Evolutionary conservation across 208 protist genomes (phyloP).

Genomic region (Crithidia expoeki): DNA sequence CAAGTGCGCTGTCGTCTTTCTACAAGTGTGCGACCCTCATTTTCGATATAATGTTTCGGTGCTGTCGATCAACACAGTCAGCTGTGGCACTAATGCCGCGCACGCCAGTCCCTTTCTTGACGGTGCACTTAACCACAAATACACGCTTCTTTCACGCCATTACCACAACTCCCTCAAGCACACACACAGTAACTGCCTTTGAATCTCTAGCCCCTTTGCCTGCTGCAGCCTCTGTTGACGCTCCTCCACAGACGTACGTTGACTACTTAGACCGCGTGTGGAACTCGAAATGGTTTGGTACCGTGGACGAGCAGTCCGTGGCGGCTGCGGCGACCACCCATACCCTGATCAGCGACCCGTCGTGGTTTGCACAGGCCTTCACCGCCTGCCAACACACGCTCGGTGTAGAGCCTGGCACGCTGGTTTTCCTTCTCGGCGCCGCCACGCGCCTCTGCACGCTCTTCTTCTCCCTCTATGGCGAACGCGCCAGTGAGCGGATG

Average conservation of each 20-base stretch:
- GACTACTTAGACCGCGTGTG: constrained; percentile 64
- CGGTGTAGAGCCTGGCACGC: constrained; percentile 54
- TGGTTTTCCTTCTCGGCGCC: constrained; percentile 62
- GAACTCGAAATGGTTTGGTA: constrained; percentile 77
- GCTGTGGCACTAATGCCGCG: background rate
- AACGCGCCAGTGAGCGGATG: constrained; percentile 80
- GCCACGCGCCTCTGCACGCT: constrained; percentile 68
- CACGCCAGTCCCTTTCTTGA: background rate
- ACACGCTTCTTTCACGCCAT: constrained; percentile 5
- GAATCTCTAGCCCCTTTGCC: background rate
- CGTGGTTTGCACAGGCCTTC: constrained; percentile 54
- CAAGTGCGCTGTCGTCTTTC: too few species aligned
- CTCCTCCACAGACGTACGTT: constrained; percentile 45
- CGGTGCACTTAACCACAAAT: background rate
- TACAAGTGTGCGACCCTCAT: too few species aligned
- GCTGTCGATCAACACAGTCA: background rate
- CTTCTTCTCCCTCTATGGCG: constrained; percentile 81
- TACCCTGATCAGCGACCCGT: constrained; percentile 11
- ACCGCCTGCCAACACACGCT: constrained; percentile 42
- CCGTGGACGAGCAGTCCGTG: constrained; percentile 39
- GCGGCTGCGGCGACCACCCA: constrained; percentile 11
- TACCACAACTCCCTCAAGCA: background rate
- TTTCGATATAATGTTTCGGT: constrained; percentile 16
- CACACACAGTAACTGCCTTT: background rate
- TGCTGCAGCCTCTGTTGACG: background rate